phyloP scores from a whole-genome alignment of 2,329 filamentous ascomycete species.

The Bipolaris sorokiniana region DNA sequence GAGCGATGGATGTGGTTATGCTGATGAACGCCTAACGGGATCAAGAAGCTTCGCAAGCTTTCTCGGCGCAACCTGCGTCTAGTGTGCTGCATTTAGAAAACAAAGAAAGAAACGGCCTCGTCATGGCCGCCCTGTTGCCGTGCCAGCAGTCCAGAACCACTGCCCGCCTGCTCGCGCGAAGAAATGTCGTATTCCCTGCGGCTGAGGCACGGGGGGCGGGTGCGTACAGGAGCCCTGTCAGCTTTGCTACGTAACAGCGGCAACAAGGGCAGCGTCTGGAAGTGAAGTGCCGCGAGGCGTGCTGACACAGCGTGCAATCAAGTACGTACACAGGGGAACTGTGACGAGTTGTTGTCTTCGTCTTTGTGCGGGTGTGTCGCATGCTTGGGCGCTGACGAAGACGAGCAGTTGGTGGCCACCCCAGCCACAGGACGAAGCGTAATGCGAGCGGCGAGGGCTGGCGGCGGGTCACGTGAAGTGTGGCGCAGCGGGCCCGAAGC shows the following conservation, averaged over 20 bases:
- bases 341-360: too few relatives aligned
- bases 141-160: conserved; percentile 13
- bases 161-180: too few relatives aligned
- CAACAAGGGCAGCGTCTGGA: neutral
- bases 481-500: conserved; percentile 18
- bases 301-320: neutral
- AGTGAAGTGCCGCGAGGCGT: neutral
- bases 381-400: neutral
- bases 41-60: conserved; percentile 11
- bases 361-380: too few relatives aligned
- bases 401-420: neutral
- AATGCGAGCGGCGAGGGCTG: conserved; percentile 3
- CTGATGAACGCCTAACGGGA: conserved; percentile 13
- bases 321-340: too few relatives aligned
- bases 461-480: conserved; percentile 20
- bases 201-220: conserved; percentile 1
- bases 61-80: conserved; percentile 17
- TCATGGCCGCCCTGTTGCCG: conserved; percentile 25
- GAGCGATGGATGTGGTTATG: neutral
- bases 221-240: neutral
- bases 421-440: neutral
- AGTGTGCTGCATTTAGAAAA: conserved; percentile 1
- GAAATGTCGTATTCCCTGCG: conserved; percentile 16
- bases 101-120: conserved; percentile 5
- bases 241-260: neutral